Percentiles rank a stretch among this genome's conserved stretches.
phyloP scores from a whole-genome alignment of 2,329 filamentous ascomycete genomes.

The Cytospora schulzeri region DNA sequence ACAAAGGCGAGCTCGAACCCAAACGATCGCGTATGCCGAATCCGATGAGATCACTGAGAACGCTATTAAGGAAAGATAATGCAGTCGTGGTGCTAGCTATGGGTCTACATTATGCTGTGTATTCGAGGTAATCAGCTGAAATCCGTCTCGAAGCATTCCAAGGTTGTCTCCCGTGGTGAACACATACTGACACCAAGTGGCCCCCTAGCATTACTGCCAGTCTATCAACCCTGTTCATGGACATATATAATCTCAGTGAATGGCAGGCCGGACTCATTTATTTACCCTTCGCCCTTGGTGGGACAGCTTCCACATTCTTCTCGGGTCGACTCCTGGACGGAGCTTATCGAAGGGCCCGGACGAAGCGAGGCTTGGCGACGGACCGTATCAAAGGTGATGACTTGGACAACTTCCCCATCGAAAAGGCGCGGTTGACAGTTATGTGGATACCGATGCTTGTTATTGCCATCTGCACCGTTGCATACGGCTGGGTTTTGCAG shows the following conservation, averaged over 20 bases:
- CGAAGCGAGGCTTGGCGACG: constrained; percentile 46
- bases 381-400: constrained; percentile 46
- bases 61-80: background rate
- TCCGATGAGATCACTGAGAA: background rate
- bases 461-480: background rate
- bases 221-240: constrained; percentile 1
- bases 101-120: constrained; percentile 2
- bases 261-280: constrained; percentile 5
- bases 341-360: background rate
- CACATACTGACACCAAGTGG: background rate
- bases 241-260: background rate
- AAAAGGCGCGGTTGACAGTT: constrained; percentile 37
- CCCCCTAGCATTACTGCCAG: background rate
- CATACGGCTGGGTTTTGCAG: background rate
- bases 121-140: background rate
- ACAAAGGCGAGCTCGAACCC: too few species aligned
- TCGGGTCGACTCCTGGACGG: background rate
- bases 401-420: constrained; percentile 40
- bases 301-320: constrained; percentile 2
- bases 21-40: background rate
- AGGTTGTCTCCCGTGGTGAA: background rate
- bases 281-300: background rate
- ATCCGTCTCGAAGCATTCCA: background rate
- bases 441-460: constrained; percentile 31
- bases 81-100: background rate